Evolutionary conservation across 306 rosid genomes (phyloP), one percentile per base, ranked within the genome.

Genomic region (Comarum palustre): DNA sequence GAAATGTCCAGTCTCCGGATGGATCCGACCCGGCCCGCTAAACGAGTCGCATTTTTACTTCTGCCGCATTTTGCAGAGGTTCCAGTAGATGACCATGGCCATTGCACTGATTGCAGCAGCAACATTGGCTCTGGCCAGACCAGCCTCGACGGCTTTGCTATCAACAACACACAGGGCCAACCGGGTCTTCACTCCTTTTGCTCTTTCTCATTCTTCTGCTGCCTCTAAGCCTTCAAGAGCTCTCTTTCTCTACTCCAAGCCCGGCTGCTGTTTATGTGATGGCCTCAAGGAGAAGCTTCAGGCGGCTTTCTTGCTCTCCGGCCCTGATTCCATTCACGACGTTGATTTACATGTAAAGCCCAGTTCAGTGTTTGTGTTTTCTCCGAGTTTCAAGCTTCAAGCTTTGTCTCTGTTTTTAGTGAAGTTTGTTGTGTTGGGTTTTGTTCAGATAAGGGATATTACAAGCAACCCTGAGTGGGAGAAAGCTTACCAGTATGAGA

Each of bases 211-310:
- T 25, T 79, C 43, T 1, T 73, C 86, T 17, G 67, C 83, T 72
- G 29, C 86, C 69, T 67, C 91, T 5, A 10, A 77, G 5, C 2
- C 79, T 16, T 46, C 88, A 43, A 80, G 96, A 82, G 85, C 85
- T 58, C 92, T 95, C 60, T 66, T 91, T 66, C 92, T 95, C 36
- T 95, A 95, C 88, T 95, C 96, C 0, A 95, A 91, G 78, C 96
- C 96, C 63, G 96, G 88, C 25, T 91, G 99, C 90, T 91, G 99
- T 81, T 84, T 95, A 87, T 95, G 99, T 85, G 96, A 91, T 69
- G 99, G 96, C 48, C 97, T 95, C 82, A 91, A 95, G 86, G 97
- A 91, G 22, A 95, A 95, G 80, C 99, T 95, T 68, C 93, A 90
- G 31, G 82, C 92, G 9, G 96, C 96, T 2, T 87, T 91, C 81